Evolutionary conservation across 352 stramenopile species (phyloP), one percentile per base, ranked within the genome.

Genomic region (Phytophthora pseudosyringae): DNA sequence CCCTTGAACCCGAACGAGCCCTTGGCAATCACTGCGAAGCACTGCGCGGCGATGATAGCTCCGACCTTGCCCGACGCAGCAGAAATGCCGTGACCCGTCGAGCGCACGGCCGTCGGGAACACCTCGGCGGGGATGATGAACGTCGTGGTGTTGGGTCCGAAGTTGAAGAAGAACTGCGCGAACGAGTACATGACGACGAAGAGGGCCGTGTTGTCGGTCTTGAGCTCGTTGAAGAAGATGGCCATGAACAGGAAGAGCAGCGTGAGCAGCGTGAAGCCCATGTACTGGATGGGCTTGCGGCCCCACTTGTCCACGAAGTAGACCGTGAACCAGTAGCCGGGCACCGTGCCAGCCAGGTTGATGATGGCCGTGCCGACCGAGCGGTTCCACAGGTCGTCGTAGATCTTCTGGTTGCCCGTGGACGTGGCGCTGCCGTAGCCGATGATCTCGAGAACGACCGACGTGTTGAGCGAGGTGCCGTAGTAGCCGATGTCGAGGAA

Each of bases 81-180:
- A 18, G 83, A 91, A 64, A 95, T 92, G 13, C 89, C 89, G 68
- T 97, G 89, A 39, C 84, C 87, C 32, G 88, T 87, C 5, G 86
- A 94, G 36, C 89, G 75, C 66, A 93, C 78, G 39, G 88, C 78
- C 31, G 87, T 95, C 2, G 86, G 87, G 65, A 95, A 94, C 3
- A 93, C 75, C 66, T 95, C 89, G 4, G 87, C 81, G 1, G 89
- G 86, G 58, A 95, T 90, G 50, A 97, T 83, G 72, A 95, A 97
- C 13, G 89, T 97, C 13, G 89, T 95, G 39, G 78, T 69, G 66
- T 90, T 90, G 41, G 84, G 82, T 1, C 82, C 81, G 62, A 93
- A 89, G 61, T 88, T 84, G 66, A 84, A 83, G 52, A 83, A 83
- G 64, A 87, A 83, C 58, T 83, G 73, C 46, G 78, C 72, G 51